A percentile compares a stretch with the other conserved stretches of the same genome.
Conservation (phyloP, 768 basidiomycete species). For the Mycena galericulata region DNA sequence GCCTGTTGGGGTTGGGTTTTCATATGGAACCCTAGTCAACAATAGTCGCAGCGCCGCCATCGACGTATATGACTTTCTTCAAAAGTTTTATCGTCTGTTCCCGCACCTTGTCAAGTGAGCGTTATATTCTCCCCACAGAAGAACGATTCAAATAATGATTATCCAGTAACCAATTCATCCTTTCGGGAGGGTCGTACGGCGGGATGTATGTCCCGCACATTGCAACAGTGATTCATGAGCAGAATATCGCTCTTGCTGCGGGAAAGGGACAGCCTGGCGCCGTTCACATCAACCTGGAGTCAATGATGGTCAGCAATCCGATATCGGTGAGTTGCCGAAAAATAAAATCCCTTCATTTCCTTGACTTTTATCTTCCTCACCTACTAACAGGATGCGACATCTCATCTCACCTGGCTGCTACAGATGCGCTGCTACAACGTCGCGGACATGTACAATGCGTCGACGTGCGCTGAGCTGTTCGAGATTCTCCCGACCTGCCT, state of each 20-base stretch:
- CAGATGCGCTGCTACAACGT: slow-evolving; percentile 41
- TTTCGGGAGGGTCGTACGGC: slow-evolving; percentile 51
- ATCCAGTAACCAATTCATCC: slow-evolving; percentile 36
- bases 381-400: not conserved
- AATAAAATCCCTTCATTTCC: no score
- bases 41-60: slow-evolving; percentile 45
- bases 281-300: slow-evolving; percentile 45
- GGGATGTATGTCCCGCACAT: slow-evolving; percentile 51
- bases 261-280: slow-evolving; percentile 35
- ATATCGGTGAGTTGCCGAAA: slow-evolving; percentile 26
- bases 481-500: slow-evolving; percentile 42
- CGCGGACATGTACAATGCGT: slow-evolving; percentile 45
- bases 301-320: slow-evolving; percentile 47
- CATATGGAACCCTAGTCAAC: slow-evolving; percentile 48
- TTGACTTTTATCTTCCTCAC: not conserved
- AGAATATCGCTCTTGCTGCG: slow-evolving; percentile 41
- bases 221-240: slow-evolving; percentile 49
- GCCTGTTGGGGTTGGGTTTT: slow-evolving; percentile 50
- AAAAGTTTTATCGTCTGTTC: slow-evolving; percentile 47
- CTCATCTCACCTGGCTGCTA: slow-evolving; percentile 44
- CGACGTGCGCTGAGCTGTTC: slow-evolving; percentile 42
- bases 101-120: slow-evolving; percentile 23
- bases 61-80: slow-evolving; percentile 51
- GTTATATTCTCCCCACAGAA: no score
- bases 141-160: not conserved